Base-by-base conservation (phyloP, 2,329 filamentous ascomycete species). In the Alternaria postmessia region DNA sequence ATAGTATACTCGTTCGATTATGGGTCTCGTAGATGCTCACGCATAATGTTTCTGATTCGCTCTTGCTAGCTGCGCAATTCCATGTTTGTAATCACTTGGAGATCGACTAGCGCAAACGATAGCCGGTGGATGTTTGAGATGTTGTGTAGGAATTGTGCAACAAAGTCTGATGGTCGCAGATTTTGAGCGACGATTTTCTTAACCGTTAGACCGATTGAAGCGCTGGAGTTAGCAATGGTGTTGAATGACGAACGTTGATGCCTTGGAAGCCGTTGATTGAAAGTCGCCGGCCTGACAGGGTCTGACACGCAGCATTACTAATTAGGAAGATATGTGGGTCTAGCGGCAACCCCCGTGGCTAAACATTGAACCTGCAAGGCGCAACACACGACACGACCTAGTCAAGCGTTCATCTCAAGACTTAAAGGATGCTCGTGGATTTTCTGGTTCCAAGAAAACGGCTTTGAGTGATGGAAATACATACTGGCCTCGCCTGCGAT, bases 1-100 rank as follows among this genome's bases (percentile, higher is more conserved):
- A 22, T 32, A 3, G 8, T 49, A 22, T 36, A 22, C 32, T 38
- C 32, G 12, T 28, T 34, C 34, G 34, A 22, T 28, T 51, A 36
- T 42, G 34, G 20, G 41, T 20, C 26, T 38, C 36, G 24, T 18
- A 26, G 16, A 26, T 41, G 28, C 26, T 36, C 38, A 57, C 57
- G 42, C 58, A 57, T 47, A 53, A 49, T 24, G 36, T 39, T 14
- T 47, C 34, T 42, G 30, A 47, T 20, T 53, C 39, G 54, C 54
- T 53, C 54, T 53, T 57, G 42, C 58, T 56, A 61, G 51, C 58
- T 61, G 53, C 42, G 54, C 57, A 57, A 34, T 57, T 57, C 58
- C 54, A 61, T 61, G 20, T 53, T 61, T 57, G 48, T 57, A 49
- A 57, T 39, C 58, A 41, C 16, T 49, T 20, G 20, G 38, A 42